Conservation (phyloP, 202 grass and related monocot genomes). For the Schoenoplectus triqueter region DNA sequence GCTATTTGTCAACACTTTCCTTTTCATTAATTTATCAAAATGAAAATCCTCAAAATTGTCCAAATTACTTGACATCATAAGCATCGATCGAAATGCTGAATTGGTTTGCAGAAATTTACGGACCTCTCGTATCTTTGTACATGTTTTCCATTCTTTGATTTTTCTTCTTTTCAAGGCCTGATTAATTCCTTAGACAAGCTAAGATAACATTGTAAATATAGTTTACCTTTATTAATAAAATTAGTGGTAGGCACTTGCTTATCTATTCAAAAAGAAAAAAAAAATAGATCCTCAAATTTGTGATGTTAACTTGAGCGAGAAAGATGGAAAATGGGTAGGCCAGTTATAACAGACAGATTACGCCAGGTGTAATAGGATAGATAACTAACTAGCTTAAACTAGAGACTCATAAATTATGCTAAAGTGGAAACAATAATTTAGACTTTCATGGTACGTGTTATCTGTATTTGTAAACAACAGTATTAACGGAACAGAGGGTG, state of each 20-base stretch:
- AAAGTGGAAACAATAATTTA: slow-evolving; percentile 26
- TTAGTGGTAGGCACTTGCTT: too few relatives aligned
- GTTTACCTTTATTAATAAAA: too few relatives aligned
- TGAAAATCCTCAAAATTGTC: background rate
- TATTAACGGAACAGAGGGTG: slow-evolving; percentile 13
- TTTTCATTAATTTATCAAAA: background rate
- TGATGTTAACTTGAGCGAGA: slow-evolving; percentile 23
- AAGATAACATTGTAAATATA: too few relatives aligned
- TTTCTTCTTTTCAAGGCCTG: too few relatives aligned
- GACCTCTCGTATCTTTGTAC: too few relatives aligned
- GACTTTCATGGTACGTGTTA: slow-evolving; percentile 24
- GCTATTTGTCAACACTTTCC: background rate
- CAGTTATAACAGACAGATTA: slow-evolving; percentile 31
- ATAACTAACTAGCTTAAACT: slow-evolving; percentile 34
- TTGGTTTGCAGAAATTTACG: too few relatives aligned
- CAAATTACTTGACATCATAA: too few relatives aligned
- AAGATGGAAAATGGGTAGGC: background rate
- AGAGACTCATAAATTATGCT: slow-evolving; percentile 20
- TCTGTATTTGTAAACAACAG: background rate
- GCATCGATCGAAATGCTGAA: too few relatives aligned
- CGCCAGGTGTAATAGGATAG: slow-evolving; percentile 33
- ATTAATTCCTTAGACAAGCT: too few relatives aligned
- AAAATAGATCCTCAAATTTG: too few relatives aligned
- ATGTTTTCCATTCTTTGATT: too few relatives aligned
- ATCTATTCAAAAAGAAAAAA: too few relatives aligned